Conservation (phyloP, 2,329 filamentous ascomycete species). For the Diplocarpon mali region DNA sequence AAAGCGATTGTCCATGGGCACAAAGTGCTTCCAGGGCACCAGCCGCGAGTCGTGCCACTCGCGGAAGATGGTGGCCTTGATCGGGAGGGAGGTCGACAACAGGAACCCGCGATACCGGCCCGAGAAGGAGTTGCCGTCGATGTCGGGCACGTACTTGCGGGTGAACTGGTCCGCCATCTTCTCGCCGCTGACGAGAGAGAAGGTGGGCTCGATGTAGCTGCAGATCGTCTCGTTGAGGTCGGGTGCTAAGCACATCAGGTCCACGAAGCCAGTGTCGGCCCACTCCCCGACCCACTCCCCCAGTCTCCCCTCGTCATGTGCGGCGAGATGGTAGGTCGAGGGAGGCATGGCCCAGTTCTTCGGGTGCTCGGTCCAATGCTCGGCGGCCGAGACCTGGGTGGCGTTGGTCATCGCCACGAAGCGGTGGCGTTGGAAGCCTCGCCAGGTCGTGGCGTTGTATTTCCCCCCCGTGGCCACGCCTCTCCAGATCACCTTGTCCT, state of each 20-base stretch:
- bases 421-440: constrained; percentile 44
- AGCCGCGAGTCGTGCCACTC: constrained; percentile 75
- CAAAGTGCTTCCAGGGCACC: constrained; percentile 69
- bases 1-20: constrained; percentile 69
- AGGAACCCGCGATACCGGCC: constrained; percentile 62
- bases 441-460: constrained; percentile 38
- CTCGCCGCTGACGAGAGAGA: constrained; percentile 36
- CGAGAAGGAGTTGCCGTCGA: constrained; percentile 65
- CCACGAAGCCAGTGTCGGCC: constrained; percentile 29
- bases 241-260: constrained; percentile 35
- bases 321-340: constrained; percentile 34
- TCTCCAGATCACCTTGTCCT: constrained; percentile 47
- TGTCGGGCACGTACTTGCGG: constrained; percentile 62
- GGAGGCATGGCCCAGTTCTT: constrained; percentile 45
- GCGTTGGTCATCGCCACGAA: constrained; percentile 44
- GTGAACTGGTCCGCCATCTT: constrained; percentile 46
- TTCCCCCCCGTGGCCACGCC: constrained; percentile 52
- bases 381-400: constrained; percentile 28
- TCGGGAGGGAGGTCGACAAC: constrained; percentile 54
- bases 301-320: constrained; percentile 33
- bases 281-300: constrained; percentile 26
- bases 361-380: constrained; percentile 27
- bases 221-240: constrained; percentile 34
- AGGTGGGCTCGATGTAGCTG: constrained; percentile 30
- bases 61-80: constrained; percentile 68